Evolutionary conservation across 176 grass and related monocot species (phyloP).

Genomic region (Phragmites australis): DNA sequence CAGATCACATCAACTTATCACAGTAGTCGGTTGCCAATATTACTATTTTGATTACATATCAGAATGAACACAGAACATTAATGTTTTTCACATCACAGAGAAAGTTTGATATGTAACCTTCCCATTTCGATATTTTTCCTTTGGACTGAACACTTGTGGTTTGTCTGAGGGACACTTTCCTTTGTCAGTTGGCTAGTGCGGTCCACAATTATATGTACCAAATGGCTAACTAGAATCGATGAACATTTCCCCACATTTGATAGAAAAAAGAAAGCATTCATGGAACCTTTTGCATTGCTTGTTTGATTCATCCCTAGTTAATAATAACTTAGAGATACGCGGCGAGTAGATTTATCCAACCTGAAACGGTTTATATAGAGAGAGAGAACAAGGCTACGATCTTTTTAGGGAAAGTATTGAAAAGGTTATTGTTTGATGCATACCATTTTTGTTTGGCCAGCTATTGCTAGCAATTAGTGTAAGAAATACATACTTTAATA

Average conservation of each 20-base stretch:
- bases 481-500: neutral
- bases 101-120: too few relatives aligned
- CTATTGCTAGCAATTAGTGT: neutral
- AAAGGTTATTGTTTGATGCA: slow-evolving; percentile 4
- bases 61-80: neutral
- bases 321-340: neutral
- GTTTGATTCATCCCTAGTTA: neutral
- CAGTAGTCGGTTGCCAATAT: neutral
- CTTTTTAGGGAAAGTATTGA: neutral
- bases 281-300: neutral
- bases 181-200: slow-evolving; percentile 15
- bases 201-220: slow-evolving; percentile 5
- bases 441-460: neutral
- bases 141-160: neutral
- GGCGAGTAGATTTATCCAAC: neutral
- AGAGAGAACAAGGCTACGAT: neutral
- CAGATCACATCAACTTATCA: slow-evolving; percentile 35
- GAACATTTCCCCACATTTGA: neutral
- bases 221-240: neutral
- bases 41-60: neutral
- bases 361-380: too few relatives aligned
- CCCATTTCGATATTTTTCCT: neutral
- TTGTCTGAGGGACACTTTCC: slow-evolving; percentile 1
- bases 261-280: slow-evolving; percentile 1
- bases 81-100: too few relatives aligned